Percentiles rank a stretch among this genome's conserved stretches.
Evolutionary conservation across 345 rosid species (phyloP).

Genomic region (Laguncularia racemosa): DNA sequence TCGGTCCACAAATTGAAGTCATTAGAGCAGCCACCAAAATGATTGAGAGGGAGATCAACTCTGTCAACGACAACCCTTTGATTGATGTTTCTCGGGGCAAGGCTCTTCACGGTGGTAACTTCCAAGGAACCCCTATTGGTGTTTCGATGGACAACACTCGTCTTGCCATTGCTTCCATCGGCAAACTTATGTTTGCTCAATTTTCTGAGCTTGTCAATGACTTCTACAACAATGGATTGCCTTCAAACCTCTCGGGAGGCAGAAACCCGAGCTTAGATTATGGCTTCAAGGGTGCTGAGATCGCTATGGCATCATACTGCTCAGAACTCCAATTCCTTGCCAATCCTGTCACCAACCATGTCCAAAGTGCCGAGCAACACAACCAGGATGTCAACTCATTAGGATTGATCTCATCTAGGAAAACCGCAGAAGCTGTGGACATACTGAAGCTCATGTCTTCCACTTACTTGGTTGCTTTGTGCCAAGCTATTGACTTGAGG

Average conservation of each 20-base stretch:
- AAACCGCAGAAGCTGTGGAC: conserved; percentile 21
- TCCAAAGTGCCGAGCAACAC: conserved; percentile 29
- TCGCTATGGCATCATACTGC: conserved; percentile 28
- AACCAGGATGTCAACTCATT: conserved; percentile 30
- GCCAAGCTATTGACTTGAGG: conserved; percentile 23
- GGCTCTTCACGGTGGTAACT: conserved; percentile 30
- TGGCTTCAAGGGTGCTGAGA: conserved; percentile 30
- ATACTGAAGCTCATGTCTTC: conserved; percentile 26
- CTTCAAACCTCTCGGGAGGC: conserved; percentile 25
- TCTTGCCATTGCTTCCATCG: conserved; percentile 19
- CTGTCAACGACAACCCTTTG: conserved; percentile 16
- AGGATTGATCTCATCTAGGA: conserved; percentile 22
- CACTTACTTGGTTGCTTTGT: conserved; percentile 19
- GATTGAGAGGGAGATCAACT: conserved; percentile 28
- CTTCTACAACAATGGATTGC: conserved; percentile 29
- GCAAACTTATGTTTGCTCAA: conserved; percentile 19
- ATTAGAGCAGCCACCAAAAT: conserved; percentile 18
- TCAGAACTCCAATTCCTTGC: conserved; percentile 29
- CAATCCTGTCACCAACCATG: conserved; percentile 27
- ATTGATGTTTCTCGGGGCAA: conserved; percentile 21
- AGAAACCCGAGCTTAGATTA: conserved; percentile 27
- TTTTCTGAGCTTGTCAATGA: conserved; percentile 28
- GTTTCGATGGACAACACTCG: conserved; percentile 27
- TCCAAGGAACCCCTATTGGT: conserved; percentile 32
- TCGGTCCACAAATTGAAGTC: conserved; percentile 22